Evolutionary conservation across 2,329 filamentous ascomycete genomes (phyloP), one percentile per base, ranked within the genome.

Genomic region (Ilyonectria robusta): DNA sequence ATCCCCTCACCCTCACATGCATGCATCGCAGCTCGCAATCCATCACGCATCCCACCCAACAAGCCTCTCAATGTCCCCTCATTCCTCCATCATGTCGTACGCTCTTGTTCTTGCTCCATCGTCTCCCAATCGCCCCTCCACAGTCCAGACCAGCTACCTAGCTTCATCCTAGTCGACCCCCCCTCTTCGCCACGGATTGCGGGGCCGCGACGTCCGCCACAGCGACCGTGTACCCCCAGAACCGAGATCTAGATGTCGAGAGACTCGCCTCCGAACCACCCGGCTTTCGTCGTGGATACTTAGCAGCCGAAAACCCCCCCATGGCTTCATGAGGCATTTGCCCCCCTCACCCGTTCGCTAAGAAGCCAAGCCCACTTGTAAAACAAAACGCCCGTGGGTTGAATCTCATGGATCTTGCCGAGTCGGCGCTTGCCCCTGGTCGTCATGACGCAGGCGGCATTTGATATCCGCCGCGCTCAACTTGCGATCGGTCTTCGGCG

Each of bases 191-290:
- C 65, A 66, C 56, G 53, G 65, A 70, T 59, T 66, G 72, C 69
- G 72, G 72, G 72, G 70, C 70, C 60, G 67, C 31, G 48, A 63
- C 35, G 66, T 64, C 66, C 65, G 64, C 44, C 55, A 40, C 35
- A 47, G 47, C 17, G 26, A 44, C 35, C 54, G 21, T 56, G 42
- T 37, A 40, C 44, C 40, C 31, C 40, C 40, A 42, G n/a, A 42
- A n/a, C 47, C 55, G 48, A 59, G 40, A 53, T 59, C 61, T 46
- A 47, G 53, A 58, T 53, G 54, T 50, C 11, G 26, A 23, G 19
- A 19, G 8, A 44, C 31, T 33, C 23, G 31, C 13, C 53, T 42
- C 53, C 60, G 54, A 51, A 46, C 54, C 31, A 48, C 50, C 59
- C 59, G 59, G 51, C 17, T 23, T 47, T 42, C 13, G 15, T 59